Base-by-base conservation (phyloP, 108 stramenopile genomes). In the Schizochytrium sp. region DNA sequence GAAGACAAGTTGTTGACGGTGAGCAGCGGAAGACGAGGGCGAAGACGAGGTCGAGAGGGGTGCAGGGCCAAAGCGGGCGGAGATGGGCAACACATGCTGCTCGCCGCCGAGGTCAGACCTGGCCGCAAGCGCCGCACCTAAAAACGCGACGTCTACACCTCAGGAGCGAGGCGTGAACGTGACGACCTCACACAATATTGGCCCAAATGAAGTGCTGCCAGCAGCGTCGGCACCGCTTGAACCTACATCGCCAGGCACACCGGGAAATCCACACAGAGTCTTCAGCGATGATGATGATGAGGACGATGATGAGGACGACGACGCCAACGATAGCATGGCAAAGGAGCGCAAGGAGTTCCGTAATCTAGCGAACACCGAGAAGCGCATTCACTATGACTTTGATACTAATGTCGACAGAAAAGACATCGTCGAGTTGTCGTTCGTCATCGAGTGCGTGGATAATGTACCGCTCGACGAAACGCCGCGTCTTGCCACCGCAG, bases 291-390 rank as follows among this genome's bases (percentile, higher is more conserved):
- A 69, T 7, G 64, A 69, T 38, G 64, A 69, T 15, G 64, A 69
- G 40, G 64, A 17, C 28, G 19, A 60, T 60, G 59, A 60, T 60
- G 59, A 60, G 19, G 28, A n/a, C 59, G 59, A 60, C 19, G 59
- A 60, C 59, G 28, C 28, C 28, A 60, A 58, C 57, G 57, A 58
- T 17, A 58, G 57, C 57, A 58, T 17, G 13, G 57, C 15, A 44
- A 69, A 69, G 64, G 64, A 69, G 28, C 64, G 64, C 64, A 44
- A 69, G 64, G 64, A 69, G 64, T 69, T 69, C 28, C 7, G 3
- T 5, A 69, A 69, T 44, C 40, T 69, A 44, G 64, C 64, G 19
- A 44, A 44, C 64, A 69, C 28, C 12, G 64, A 69, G 28, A 69
- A 69, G 15, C 7, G 64, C 12, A 44, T 69, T 15, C 64, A 44